Conservation (phyloP, 495 filamentous ascomycete genomes). For the Astrocystis sublimbata region DNA sequence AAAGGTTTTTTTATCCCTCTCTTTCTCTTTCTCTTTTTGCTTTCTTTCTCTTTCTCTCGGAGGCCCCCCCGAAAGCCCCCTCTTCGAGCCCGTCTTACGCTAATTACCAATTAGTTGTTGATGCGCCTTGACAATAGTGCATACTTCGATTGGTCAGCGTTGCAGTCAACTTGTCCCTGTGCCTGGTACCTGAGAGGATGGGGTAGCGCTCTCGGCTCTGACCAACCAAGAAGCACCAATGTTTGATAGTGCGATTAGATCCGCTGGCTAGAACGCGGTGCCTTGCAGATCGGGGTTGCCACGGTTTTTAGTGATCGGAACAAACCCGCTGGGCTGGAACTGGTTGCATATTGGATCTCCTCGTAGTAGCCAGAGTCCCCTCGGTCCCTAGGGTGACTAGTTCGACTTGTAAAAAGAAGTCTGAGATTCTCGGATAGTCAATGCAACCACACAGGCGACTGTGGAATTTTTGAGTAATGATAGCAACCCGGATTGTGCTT, state of each 20-base stretch:
- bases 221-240: background rate
- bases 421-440: background rate
- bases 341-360: background rate
- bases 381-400: background rate
- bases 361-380: background rate
- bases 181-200: constrained; percentile 42
- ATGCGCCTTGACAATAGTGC: background rate
- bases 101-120: background rate
- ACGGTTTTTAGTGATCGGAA: background rate
- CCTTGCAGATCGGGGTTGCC: constrained; percentile 12
- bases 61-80: background rate
- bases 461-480: too few relatives aligned
- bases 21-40: background rate
- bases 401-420: background rate
- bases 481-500: too few relatives aligned
- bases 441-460: background rate
- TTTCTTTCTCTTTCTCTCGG: too few relatives aligned
- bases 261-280: constrained; percentile 1
- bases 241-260: constrained; percentile 9
- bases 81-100: background rate
- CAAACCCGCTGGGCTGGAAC: background rate
- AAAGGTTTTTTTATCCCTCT: background rate
- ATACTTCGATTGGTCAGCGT: constrained; percentile 3
- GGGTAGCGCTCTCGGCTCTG: too few relatives aligned
- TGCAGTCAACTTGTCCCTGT: background rate